These are phyloP conservation scores for Russula sp. DNA, from an alignment of 768 basidiomycete genomes.

Conservation along the genomic window DNA sequence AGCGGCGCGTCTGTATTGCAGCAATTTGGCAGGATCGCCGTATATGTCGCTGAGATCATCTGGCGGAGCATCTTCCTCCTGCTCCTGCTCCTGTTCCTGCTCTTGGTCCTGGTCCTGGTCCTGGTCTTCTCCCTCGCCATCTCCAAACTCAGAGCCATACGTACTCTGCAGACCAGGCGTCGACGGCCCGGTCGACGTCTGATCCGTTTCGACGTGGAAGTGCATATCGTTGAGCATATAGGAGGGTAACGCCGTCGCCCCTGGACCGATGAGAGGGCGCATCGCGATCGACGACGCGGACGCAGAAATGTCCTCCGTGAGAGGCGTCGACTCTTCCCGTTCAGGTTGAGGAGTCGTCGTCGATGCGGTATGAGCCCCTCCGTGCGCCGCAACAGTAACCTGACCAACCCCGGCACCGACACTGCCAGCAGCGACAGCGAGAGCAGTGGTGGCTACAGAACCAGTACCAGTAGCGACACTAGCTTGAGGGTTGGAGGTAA, in stretches of 20 bases:
- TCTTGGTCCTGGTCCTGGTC: background rate
- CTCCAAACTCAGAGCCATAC: conserved; percentile 19
- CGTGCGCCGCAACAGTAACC: background rate
- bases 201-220: conserved; percentile 13
- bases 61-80: conserved; percentile 13
- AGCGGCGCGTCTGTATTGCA: conserved; percentile 15
- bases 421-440: too few species aligned
- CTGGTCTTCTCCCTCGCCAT: conserved; percentile 1
- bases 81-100: conserved; percentile 13
- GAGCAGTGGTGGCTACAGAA: background rate
- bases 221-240: conserved; percentile 15
- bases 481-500: too few species aligned
- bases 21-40: conserved; percentile 12
- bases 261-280: conserved; percentile 9
- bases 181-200: conserved; percentile 20
- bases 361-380: background rate
- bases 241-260: conserved; percentile 4
- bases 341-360: conserved; percentile 12
- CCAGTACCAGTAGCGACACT: background rate
- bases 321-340: conserved; percentile 9
- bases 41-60: conserved; percentile 13
- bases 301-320: background rate
- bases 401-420: background rate
- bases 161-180: conserved; percentile 18
- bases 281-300: background rate